Conservation (phyloP, 805 yeast species). For the Blastobotrys peoriensis region DNA sequence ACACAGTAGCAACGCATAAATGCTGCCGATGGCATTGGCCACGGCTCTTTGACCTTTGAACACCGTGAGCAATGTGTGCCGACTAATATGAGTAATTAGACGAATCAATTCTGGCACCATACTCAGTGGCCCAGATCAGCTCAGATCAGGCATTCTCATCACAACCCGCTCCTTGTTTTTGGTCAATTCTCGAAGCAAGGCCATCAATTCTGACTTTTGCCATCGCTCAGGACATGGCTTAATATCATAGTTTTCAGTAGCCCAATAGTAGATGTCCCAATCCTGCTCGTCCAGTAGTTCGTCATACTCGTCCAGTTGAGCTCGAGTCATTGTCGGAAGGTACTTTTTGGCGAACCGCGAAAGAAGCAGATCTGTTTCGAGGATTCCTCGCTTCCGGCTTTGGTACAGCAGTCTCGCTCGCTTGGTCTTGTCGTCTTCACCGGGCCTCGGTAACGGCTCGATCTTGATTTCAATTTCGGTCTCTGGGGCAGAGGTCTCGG, state of each 20-base stretch:
- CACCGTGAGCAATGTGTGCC: too few relatives aligned
- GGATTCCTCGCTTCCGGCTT: conserved; percentile 88
- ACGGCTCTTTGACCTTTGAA: too few relatives aligned
- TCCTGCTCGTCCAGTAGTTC: conserved; percentile 82
- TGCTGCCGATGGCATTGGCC: too few relatives aligned
- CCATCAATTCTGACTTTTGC: conserved; percentile 61
- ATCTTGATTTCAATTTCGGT: conserved; percentile 51
- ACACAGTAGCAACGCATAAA: too few relatives aligned
- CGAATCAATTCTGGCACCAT: too few relatives aligned
- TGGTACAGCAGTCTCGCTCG: conserved; percentile 89
- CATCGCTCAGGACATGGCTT: conserved; percentile 87
- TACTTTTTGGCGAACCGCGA: conserved; percentile 80
- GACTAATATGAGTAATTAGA: too few relatives aligned
- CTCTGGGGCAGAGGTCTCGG: background rate
- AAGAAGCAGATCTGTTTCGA: conserved; percentile 83
- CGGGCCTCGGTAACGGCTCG: conserved; percentile 69
- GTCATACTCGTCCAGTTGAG: conserved; percentile 81
- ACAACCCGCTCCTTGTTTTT: conserved; percentile 66
- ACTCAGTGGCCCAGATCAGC: too few relatives aligned
- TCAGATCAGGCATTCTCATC: conserved; percentile 79
- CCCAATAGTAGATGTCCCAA: conserved; percentile 99
- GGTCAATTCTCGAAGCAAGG: conserved; percentile 63
- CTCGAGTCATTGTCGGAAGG: conserved; percentile 50
- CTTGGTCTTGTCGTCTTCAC: conserved; percentile 67
- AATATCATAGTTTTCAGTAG: conserved; percentile 66